phyloP scores from a whole-genome alignment of 1,284 basidiomycete genomes.

The Phaffia rhodozyma region DNA sequence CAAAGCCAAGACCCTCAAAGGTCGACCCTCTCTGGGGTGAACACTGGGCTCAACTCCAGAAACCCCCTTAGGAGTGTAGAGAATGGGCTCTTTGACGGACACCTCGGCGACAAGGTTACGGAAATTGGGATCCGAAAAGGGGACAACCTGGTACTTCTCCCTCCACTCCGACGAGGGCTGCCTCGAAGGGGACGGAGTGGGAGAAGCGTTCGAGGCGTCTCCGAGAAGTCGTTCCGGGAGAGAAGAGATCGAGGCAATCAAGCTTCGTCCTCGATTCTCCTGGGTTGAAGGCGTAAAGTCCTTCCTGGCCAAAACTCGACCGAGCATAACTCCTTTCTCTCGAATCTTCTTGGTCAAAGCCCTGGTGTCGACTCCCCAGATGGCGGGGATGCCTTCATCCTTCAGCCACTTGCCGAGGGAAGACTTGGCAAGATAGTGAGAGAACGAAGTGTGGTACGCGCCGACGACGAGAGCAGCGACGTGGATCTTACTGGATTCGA shows the following conservation, averaged over 20 bases:
- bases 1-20: slow-evolving; percentile 74
- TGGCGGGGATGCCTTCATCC: slow-evolving; percentile 86
- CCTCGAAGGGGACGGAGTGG: slow-evolving; percentile 20
- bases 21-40: slow-evolving; percentile 65
- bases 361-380: slow-evolving; percentile 94
- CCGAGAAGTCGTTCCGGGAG: slow-evolving; percentile 19
- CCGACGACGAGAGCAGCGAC: slow-evolving; percentile 83
- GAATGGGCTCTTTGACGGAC: slow-evolving; percentile 54
- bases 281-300: slow-evolving; percentile 32
- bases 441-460: slow-evolving; percentile 88
- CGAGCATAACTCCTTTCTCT: slow-evolving; percentile 87
- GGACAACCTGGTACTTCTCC: slow-evolving; percentile 64
- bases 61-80: slow-evolving; percentile 52
- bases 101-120: slow-evolving; percentile 86
- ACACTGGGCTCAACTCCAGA: slow-evolving; percentile 43
- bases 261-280: slow-evolving; percentile 22
- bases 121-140: slow-evolving; percentile 80
- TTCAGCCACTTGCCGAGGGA: slow-evolving; percentile 88
- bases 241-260: slow-evolving; percentile 28
- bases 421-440: slow-evolving; percentile 84
- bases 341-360: slow-evolving; percentile 93
- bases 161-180: slow-evolving; percentile 49
- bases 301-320: slow-evolving; percentile 58
- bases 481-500: slow-evolving; percentile 93
- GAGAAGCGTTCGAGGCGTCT: slow-evolving; percentile 23